These are phyloP conservation scores for Carnegiea gigantea DNA, from an alignment of 179 eudicot genomes.

Conservation along the genomic window DNA sequence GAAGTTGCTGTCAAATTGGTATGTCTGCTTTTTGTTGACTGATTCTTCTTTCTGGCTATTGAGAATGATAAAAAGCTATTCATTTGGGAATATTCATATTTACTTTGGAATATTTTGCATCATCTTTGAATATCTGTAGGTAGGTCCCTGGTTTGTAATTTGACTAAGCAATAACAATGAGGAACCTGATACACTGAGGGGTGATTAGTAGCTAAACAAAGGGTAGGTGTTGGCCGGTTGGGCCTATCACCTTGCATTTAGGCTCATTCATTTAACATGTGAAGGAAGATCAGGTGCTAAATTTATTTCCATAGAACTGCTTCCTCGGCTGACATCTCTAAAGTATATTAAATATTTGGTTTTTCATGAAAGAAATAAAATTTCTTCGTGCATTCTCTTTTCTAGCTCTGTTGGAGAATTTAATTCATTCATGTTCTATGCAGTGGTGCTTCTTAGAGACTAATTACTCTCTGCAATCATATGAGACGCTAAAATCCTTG, in stretches of 20 bases:
- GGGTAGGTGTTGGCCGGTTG: background rate
- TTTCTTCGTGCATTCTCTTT: background rate
- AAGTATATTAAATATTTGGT: background rate
- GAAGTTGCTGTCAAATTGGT: constrained; percentile 51
- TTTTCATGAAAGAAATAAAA: background rate
- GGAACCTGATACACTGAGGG: background rate
- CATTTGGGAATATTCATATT: background rate
- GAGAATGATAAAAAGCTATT: background rate
- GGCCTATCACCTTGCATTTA: background rate
- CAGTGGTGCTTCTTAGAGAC: background rate
- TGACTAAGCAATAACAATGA: background rate
- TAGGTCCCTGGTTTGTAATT: background rate
- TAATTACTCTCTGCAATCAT: background rate
- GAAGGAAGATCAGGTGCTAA: background rate
- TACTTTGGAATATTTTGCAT: background rate
- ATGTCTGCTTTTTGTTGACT: constrained; percentile 8
- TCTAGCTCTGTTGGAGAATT: background rate
- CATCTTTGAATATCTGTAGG: background rate
- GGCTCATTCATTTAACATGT: background rate
- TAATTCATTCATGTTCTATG: background rate
- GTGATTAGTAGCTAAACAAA: background rate
- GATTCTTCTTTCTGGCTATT: background rate
- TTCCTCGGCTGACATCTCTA: background rate
- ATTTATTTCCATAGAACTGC: background rate
- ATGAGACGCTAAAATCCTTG: background rate